phyloP scores from a whole-genome alignment of 768 basidiomycete species.

The Pulveroboletus sp. region DNA sequence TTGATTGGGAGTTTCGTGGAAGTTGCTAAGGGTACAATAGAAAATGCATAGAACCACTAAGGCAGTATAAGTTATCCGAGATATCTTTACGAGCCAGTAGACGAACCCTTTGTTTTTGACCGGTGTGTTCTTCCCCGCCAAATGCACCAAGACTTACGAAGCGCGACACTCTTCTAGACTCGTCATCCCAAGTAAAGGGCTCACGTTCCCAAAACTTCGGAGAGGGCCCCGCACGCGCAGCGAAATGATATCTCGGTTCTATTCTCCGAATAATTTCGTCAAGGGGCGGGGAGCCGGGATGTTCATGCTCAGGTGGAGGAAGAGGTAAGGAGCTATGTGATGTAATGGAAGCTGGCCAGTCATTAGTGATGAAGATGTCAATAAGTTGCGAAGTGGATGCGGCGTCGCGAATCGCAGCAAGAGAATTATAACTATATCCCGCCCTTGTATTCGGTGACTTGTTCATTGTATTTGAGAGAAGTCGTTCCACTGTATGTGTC shows the following conservation, averaged over 20 bases:
- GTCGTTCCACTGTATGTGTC: conserved; percentile 60
- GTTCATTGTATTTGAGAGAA: conserved; percentile 64
- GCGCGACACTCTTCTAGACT: conserved; percentile 55
- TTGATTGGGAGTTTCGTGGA: conserved; percentile 50
- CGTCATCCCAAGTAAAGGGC: conserved; percentile 81
- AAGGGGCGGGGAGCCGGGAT: conserved; percentile 49
- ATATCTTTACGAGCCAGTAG: neutral
- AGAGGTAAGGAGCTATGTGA: conserved; percentile 53
- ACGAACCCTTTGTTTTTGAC: conserved; percentile 83
- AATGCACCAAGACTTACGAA: conserved; percentile 90
- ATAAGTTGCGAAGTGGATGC: conserved; percentile 59
- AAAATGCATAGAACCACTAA: conserved; percentile 98
- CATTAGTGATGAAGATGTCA: conserved; percentile 79
- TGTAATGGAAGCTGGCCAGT: conserved; percentile 66
- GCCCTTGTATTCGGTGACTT: conserved; percentile 41
- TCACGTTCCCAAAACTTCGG: conserved; percentile 94
- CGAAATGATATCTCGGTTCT: conserved; percentile 87
- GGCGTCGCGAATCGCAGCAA: conserved; percentile 63
- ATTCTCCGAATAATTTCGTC: conserved; percentile 60
- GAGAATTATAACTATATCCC: conserved; percentile 52
- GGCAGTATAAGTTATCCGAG: conserved; percentile 5
- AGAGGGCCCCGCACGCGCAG: conserved; percentile 56
- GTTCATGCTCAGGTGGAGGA: conserved; percentile 39
- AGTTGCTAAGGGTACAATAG: conserved; percentile 55
- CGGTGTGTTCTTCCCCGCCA: conserved; percentile 52